Conservation (phyloP, 305 asterid genomes). For the Solanum aculeatissimum region DNA sequence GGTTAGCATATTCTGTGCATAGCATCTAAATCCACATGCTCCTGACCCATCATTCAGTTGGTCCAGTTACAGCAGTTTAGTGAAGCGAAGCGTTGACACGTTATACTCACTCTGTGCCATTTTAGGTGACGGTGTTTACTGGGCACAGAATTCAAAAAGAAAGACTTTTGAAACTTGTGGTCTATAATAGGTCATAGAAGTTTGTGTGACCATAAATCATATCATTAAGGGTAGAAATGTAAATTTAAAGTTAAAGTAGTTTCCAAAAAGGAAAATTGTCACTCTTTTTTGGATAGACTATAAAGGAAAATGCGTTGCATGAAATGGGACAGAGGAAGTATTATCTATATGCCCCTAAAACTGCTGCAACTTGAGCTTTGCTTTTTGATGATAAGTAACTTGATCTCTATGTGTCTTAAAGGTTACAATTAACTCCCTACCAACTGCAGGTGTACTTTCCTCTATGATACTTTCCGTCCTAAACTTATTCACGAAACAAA, state of each 20-base stretch:
- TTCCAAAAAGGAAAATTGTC: background rate
- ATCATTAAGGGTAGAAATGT: background rate
- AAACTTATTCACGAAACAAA: constrained; percentile 95
- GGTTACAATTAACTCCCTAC: constrained; percentile 11
- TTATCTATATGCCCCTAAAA: background rate
- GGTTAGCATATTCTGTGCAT: background rate
- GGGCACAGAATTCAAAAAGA: background rate
- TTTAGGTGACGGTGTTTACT: background rate
- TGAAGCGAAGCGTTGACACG: background rate
- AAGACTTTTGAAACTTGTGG: background rate
- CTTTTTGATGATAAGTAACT: background rate
- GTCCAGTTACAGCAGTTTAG: background rate
- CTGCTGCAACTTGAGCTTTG: background rate
- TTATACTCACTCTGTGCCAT: background rate
- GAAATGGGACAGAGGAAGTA: background rate
- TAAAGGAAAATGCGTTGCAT: background rate
- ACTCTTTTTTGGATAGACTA: background rate
- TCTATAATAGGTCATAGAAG: background rate
- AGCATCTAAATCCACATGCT: background rate
- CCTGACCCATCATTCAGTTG: background rate
- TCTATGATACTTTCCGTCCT: constrained; percentile 90
- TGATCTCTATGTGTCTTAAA: background rate
- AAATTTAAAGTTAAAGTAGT: background rate
- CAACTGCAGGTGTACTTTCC: constrained; percentile 77
- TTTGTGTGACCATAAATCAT: background rate